Conservation (phyloP, 495 filamentous ascomycete species). For the Penicillium goetzii region DNA sequence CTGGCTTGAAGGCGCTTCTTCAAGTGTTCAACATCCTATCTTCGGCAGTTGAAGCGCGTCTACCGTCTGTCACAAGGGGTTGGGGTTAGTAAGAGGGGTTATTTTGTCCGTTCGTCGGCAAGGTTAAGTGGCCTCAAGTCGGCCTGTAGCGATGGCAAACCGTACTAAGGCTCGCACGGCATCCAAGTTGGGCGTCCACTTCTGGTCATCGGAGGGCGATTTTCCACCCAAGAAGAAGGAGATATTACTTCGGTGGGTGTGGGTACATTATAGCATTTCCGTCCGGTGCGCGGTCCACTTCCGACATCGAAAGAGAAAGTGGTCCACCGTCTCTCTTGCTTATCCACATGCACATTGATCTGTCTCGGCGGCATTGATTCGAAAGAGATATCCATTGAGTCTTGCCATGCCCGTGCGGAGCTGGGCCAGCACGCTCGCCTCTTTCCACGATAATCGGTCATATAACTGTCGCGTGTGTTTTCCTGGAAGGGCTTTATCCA, state of each 20-base stretch:
- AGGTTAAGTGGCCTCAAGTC: slow-evolving; percentile 15
- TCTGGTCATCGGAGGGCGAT: slow-evolving; percentile 3
- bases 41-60: not conserved
- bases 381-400: slow-evolving; percentile 39
- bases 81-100: not conserved
- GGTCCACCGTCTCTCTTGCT: slow-evolving; percentile 35
- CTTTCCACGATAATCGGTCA: slow-evolving; percentile 34
- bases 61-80: slow-evolving; percentile 19
- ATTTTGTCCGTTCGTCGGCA: not conserved
- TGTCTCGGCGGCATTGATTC: slow-evolving; percentile 31
- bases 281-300: slow-evolving; percentile 34
- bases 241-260: slow-evolving; percentile 38
- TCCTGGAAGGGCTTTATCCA: slow-evolving; percentile 36
- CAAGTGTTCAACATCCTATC: too few species aligned
- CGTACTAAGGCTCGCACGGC: slow-evolving; percentile 1
- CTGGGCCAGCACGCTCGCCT: slow-evolving; percentile 38
- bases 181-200: slow-evolving; percentile 7
- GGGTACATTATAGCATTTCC: slow-evolving; percentile 39
- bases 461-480: slow-evolving; percentile 37
- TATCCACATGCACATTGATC: slow-evolving; percentile 34
- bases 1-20: too few species aligned
- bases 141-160: slow-evolving; percentile 9
- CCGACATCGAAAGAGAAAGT: slow-evolving; percentile 40
- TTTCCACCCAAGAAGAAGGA: slow-evolving; percentile 33
- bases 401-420: slow-evolving; percentile 40